These are phyloP conservation scores for Sporisorium graminicola DNA, from an alignment of 1,284 basidiomycete genomes.

Conservation along the genomic window DNA sequence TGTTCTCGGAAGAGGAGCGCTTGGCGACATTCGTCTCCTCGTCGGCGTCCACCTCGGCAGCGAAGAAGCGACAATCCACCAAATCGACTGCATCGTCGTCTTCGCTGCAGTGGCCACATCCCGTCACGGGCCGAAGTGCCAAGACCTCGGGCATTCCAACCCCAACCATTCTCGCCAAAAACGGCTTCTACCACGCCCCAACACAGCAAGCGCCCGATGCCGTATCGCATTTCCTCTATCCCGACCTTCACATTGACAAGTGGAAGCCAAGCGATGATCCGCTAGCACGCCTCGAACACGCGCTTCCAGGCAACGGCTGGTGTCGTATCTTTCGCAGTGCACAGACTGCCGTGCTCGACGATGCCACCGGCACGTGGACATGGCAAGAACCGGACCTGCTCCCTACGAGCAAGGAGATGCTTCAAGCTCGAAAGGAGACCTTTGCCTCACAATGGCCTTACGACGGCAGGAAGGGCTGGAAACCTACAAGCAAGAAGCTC, in stretches of 20 bases:
- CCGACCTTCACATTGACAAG: conserved; percentile 50
- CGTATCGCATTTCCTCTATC: conserved; percentile 60
- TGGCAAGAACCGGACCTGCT: conserved; percentile 51
- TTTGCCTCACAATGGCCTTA: conserved; percentile 66
- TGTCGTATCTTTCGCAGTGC: conserved; percentile 49
- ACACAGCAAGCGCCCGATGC: conserved; percentile 47
- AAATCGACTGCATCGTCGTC: conserved; percentile 17
- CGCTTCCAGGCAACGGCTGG: conserved; percentile 52
- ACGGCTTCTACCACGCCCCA: conserved; percentile 64
- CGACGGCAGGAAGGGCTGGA: conserved; percentile 68
- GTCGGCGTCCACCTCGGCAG: conserved; percentile 29
- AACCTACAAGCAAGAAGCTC: conserved; percentile 67
- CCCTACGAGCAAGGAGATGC: conserved; percentile 61
- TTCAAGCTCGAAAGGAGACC: conserved; percentile 60
- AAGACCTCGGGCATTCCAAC: conserved; percentile 53
- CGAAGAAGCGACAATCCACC: conserved; percentile 41
- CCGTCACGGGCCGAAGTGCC: conserved; percentile 26
- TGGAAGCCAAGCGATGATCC: conserved; percentile 63
- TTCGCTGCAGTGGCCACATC: conserved; percentile 48
- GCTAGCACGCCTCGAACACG: conserved; percentile 36
- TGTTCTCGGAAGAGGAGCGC: conserved; percentile 47
- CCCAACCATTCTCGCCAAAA: conserved; percentile 52
- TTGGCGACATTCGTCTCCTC: conserved; percentile 50
- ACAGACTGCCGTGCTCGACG: conserved; percentile 24
- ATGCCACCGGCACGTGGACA: conserved; percentile 31